A percentile compares a stretch with the other conserved stretches of the same genome.
Evolutionary conservation across 495 filamentous ascomycete species (phyloP).

Genomic region (Podospora didyma): DNA sequence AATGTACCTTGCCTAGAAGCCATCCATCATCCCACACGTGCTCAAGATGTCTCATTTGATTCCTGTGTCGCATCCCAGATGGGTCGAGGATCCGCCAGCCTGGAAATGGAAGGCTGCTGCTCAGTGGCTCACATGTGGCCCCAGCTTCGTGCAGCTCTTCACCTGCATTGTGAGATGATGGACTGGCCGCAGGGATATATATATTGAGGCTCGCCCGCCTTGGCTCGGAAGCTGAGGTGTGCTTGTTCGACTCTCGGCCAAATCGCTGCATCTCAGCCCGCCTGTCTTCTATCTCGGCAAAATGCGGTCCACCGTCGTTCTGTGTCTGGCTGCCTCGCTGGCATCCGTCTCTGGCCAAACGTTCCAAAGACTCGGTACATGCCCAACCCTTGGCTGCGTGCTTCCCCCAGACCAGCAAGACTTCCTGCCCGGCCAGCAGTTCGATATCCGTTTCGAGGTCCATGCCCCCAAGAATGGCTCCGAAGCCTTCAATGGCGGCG

Average conservation of each 20-base stretch:
- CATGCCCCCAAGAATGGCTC: slow-evolving; percentile 74
- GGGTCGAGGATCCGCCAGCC: not conserved
- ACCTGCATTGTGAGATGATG: not conserved
- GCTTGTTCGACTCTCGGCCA: not conserved
- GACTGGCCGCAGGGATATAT: not conserved
- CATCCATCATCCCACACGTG: not conserved
- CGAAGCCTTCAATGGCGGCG: slow-evolving; percentile 55
- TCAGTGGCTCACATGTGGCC: not conserved
- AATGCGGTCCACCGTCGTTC: slow-evolving; percentile 27
- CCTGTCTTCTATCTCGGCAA: slow-evolving; percentile 3
- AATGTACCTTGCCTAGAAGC: not conserved
- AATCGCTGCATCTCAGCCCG: too few species aligned
- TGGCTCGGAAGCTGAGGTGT: not conserved
- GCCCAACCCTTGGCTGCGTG: slow-evolving; percentile 68
- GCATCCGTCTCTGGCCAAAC: slow-evolving; percentile 53
- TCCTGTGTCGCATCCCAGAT: not conserved
- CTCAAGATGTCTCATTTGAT: not conserved
- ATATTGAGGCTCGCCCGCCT: not conserved
- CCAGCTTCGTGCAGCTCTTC: too few species aligned
- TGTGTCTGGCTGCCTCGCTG: slow-evolving; percentile 30
- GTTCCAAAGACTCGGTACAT: slow-evolving; percentile 65
- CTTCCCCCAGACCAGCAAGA: slow-evolving; percentile 74
- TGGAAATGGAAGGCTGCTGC: not conserved
- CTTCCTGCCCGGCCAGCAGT: slow-evolving; percentile 70
- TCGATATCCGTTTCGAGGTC: slow-evolving; percentile 72